A percentile compares a stretch with the other conserved stretches of the same genome.
Evolutionary conservation across 768 basidiomycete species (phyloP).

Genomic region (Agrocybe chaxingu): DNA sequence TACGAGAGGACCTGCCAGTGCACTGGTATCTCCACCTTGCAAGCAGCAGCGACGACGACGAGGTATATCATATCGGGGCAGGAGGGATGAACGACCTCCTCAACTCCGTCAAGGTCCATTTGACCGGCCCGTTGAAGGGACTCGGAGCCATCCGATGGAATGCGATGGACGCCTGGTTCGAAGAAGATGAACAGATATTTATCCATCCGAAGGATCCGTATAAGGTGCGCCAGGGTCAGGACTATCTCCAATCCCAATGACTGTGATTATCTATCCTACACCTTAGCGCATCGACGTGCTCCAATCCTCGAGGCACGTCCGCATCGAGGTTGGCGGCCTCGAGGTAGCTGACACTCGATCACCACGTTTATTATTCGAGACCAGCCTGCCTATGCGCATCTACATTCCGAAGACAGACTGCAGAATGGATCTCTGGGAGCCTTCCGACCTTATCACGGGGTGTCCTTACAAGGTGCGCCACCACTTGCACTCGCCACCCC

Average conservation of each 20-base stretch:
- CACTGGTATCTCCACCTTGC: conserved; percentile 36
- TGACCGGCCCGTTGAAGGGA: conserved; percentile 33
- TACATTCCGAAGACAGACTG: conserved; percentile 62
- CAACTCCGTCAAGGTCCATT: conserved; percentile 27
- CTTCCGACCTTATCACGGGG: conserved; percentile 41
- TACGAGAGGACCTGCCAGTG: conserved; percentile 37
- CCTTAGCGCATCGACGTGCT: conserved; percentile 60
- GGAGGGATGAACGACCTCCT: conserved; percentile 27
- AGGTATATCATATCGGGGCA: conserved; percentile 46
- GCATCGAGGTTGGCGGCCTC: conserved; percentile 58
- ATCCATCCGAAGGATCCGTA: conserved; percentile 67
- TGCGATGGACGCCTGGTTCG: conserved; percentile 62
- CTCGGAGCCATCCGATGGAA: conserved; percentile 47
- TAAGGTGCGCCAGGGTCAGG: conserved; percentile 39
- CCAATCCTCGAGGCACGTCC: conserved; percentile 57
- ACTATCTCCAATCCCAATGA: no score
- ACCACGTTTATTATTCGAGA: conserved; percentile 58
- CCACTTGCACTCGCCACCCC: background rate
- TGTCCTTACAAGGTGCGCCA: conserved; percentile 64
- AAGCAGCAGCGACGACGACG: conserved; percentile 24
- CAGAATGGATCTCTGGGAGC: conserved; percentile 43
- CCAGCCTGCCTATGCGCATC: conserved; percentile 49
- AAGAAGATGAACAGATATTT: conserved; percentile 63
- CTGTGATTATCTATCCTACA: background rate
- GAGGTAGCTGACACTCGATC: conserved; percentile 57